phyloP scores from a whole-genome alignment of 208 protist genomes.

The Entamoeba histolytica region DNA sequence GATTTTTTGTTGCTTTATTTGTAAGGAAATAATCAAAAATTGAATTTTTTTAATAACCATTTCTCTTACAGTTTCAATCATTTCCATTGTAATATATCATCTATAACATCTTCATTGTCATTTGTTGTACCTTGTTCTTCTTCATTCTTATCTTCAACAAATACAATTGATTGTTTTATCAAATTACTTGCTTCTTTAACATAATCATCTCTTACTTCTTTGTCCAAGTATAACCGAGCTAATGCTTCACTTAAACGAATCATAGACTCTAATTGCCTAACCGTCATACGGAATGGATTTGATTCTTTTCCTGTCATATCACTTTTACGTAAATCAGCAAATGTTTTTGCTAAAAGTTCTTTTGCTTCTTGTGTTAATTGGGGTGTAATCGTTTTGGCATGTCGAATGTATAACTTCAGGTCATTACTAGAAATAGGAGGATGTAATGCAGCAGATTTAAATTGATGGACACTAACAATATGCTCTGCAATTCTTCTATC shows the following conservation, averaged over 20 bases:
- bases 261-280: constrained; percentile 94
- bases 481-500: background rate
- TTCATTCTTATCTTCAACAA: background rate
- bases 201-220: constrained; percentile 34
- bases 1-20: constrained; percentile 10
- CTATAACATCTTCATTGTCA: background rate
- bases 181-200: background rate
- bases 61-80: background rate
- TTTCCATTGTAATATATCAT: background rate
- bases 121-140: background rate
- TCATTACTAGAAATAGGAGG: constrained; percentile 42
- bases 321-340: constrained; percentile 63
- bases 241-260: constrained; percentile 80
- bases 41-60: too few species aligned
- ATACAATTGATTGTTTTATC: background rate
- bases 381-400: constrained; percentile 31
- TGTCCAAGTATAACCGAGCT: constrained; percentile 70
- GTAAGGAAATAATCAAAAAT: background rate
- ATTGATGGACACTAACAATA: background rate
- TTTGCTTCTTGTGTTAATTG: constrained; percentile 50
- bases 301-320: constrained; percentile 35
- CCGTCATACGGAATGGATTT: constrained; percentile 76
- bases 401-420: constrained; percentile 47
- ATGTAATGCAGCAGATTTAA: background rate
- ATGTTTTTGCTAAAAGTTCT: constrained; percentile 57